Evolutionary conservation across 2,329 filamentous ascomycete species (phyloP).

Genomic region (Colletotrichum karsti): DNA sequence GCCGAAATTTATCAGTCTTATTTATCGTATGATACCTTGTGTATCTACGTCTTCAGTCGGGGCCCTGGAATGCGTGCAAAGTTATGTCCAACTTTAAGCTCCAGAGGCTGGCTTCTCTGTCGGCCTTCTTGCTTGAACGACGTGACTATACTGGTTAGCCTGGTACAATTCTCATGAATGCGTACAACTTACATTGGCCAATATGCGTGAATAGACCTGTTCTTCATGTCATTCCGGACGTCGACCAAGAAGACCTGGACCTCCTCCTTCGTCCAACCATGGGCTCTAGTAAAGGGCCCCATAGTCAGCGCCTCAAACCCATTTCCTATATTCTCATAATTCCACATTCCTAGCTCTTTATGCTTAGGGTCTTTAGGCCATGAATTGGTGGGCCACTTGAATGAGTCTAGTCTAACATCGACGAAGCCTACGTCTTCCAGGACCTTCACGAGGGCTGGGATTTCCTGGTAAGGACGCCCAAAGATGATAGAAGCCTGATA

Average conservation of each 20-base stretch:
- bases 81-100: no score
- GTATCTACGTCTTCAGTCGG: no score
- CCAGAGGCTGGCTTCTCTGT: no score
- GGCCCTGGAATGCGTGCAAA: no score
- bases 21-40: no score
- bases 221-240: conserved; percentile 37
- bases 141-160: no score
- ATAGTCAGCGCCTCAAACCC: conserved; percentile 44
- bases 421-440: conserved; percentile 41
- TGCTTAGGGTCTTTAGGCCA: conserved; percentile 40
- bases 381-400: conserved; percentile 39
- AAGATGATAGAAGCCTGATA: conserved; percentile 27
- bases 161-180: no score
- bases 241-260: conserved; percentile 39
- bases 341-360: conserved; percentile 40
- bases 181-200: conserved; percentile 35
- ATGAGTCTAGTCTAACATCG: conserved; percentile 35
- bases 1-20: no score
- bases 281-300: conserved; percentile 39
- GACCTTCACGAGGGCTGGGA: conserved; percentile 28
- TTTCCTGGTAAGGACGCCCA: conserved; percentile 36
- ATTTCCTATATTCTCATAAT: conserved; percentile 27
- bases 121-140: no score
- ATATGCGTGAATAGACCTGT: conserved; percentile 40
- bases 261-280: conserved; percentile 40